These are phyloP conservation scores for Plasmodium chabaudi DNA, from an alignment of 169 alveolate genomes.

Conservation along the genomic window DNA sequence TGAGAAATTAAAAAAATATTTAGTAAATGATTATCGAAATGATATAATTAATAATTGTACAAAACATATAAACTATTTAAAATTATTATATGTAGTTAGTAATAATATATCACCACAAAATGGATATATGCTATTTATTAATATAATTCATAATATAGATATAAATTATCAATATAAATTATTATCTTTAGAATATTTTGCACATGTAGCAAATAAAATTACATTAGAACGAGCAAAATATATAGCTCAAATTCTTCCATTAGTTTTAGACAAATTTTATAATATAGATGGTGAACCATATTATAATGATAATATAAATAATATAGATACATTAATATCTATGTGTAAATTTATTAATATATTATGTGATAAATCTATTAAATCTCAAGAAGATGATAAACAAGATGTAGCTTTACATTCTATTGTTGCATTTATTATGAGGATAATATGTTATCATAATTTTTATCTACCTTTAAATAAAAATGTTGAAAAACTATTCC, in stretches of 20 bases:
- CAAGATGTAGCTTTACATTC: slow-evolving; percentile 77
- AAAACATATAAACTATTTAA: slow-evolving; percentile 63
- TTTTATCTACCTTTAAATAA: slow-evolving; percentile 36
- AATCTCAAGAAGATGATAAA: slow-evolving; percentile 63
- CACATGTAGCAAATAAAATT: slow-evolving; percentile 65
- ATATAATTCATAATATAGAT: slow-evolving; percentile 51
- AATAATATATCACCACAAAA: slow-evolving; percentile 53
- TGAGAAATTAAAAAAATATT: slow-evolving; percentile 46
- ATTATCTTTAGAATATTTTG: slow-evolving; percentile 66
- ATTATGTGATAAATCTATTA: slow-evolving; percentile 73
- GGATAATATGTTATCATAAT: slow-evolving; percentile 49
- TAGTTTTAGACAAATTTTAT: slow-evolving; percentile 56
- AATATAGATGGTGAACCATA: slow-evolving; percentile 74
- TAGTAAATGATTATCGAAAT: slow-evolving; percentile 16
- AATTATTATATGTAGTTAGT: slow-evolving; percentile 58
- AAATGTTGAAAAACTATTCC: slow-evolving; percentile 48
- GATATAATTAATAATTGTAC: slow-evolving; percentile 51
- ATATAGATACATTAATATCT: slow-evolving; percentile 37
- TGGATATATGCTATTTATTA: slow-evolving; percentile 59
- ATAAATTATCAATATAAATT: slow-evolving; percentile 68
- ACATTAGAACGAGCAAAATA: slow-evolving; percentile 66
- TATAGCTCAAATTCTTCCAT: slow-evolving; percentile 69
- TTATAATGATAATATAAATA: slow-evolving; percentile 60
- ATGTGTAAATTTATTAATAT: slow-evolving; percentile 68
- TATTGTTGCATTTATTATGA: slow-evolving; percentile 75